Base-by-base conservation (phyloP, 352 stramenopile species). In the Globisporangium perplexum region DNA sequence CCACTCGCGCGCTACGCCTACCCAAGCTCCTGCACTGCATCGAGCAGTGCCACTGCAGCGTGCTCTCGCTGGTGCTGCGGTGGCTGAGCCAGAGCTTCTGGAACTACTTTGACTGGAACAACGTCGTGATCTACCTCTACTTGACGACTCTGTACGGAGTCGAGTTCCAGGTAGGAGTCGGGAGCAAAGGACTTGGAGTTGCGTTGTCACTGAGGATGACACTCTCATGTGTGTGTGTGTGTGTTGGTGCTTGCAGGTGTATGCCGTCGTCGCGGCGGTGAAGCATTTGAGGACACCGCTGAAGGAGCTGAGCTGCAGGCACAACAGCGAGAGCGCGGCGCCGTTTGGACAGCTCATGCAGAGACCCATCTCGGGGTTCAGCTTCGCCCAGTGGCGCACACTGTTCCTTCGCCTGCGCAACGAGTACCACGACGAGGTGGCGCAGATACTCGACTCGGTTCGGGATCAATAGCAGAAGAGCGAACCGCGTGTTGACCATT, bases 71-170 rank as follows among this genome's bases (percentile, higher is more conserved):
- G 4, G 60, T 81, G 24, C 30, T 70, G 17, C 68, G 74, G 7
- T 89, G 78, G 78, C 61, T 81, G 7, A 56, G 52, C 11, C 78
- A 89, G 51, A 69, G 59, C 44, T 86, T 86, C 55, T 89, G 75
- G 75, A 89, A 87, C 51, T 85, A 83, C 23, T 71, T 89, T 10
- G 68, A 81, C 49, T 87, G 78, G 78, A 69, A 74, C 52, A 78
- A 74, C 41, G 65, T 87, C 23, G 60, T 83, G 2, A 42, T 79
- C 18, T 75, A 73, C 42, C 43, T 74, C 11, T 81, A 83, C 52
- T 62, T 89, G 44, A 76, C 50, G 20, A 58, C 78, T n/a, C 57
- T 87, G 0, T 79, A 87, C 28, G 78, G 78, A 1, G 50, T 54
- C 15, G 78, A 89, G 15, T 79, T 85, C 53, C 73, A 87, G 70